Conservation (phyloP, 305 asterid species). For the Rubia balearica region DNA sequence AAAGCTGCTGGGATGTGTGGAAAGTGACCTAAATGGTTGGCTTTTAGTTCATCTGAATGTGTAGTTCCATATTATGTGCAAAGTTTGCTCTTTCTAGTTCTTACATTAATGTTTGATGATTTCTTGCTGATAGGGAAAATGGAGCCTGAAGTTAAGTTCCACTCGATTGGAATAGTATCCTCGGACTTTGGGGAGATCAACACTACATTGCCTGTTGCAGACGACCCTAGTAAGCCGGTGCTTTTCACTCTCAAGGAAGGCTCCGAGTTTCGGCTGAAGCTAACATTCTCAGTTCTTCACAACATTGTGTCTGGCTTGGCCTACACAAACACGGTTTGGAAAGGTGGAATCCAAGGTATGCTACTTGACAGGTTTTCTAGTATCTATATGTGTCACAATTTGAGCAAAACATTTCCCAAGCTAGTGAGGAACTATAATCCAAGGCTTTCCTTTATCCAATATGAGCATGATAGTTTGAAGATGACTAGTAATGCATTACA, state of each 20-base stretch:
- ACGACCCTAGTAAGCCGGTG: slow-evolving; percentile 33
- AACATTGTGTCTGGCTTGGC: slow-evolving; percentile 72
- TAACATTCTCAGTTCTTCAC: slow-evolving; percentile 68
- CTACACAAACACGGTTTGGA: slow-evolving; percentile 71
- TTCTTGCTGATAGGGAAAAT: slow-evolving; percentile 38
- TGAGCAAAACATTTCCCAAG: not conserved
- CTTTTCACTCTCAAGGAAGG: slow-evolving; percentile 64
- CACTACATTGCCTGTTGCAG: slow-evolving; percentile 48
- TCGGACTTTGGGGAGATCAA: slow-evolving; percentile 53
- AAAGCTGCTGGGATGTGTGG: slow-evolving; percentile 74
- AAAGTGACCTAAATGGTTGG: slow-evolving; percentile 61
- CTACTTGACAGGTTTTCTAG: slow-evolving; percentile 13
- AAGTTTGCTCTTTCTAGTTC: not conserved
- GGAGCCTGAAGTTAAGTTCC: slow-evolving; percentile 72
- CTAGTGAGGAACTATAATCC: not conserved
- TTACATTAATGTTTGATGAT: slow-evolving; percentile 1
- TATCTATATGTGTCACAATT: not conserved
- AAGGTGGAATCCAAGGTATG: slow-evolving; percentile 61
- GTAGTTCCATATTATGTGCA: not conserved
- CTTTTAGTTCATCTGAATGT: slow-evolving; percentile 5
- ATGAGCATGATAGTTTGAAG: not conserved
- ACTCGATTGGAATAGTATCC: slow-evolving; percentile 55
- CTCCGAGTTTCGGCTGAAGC: slow-evolving; percentile 53
- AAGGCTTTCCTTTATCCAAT: not conserved
- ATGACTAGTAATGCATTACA: not conserved